Evolutionary conservation across 2,329 filamentous ascomycete species (phyloP), one percentile per base, ranked within the genome.

Genomic region (Curvularia lunata): DNA sequence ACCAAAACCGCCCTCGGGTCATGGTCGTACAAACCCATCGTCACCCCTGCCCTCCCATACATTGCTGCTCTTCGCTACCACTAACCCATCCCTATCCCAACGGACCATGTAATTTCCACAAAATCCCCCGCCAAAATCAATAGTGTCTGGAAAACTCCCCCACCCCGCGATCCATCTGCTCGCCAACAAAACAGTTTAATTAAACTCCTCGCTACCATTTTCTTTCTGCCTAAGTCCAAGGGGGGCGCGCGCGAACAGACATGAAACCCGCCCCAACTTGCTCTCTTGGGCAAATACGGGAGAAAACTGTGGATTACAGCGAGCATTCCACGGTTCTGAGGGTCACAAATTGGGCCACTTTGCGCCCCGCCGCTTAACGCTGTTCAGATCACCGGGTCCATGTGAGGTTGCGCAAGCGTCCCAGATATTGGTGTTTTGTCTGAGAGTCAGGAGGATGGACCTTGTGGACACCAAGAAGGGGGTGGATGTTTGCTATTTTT

Each of bases 301-400:
- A 30, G 41, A 58, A 58, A 58, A 49, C 46, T 21, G 55, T 58
- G 51, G 55, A 58, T 58, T 58, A 13, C 46, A 28, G 55, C 12
- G 27, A 23, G 25, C 19, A 38, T 46, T 54, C 41, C 45, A 54
- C 51, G 55, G 51, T 58, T 54, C 51, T 2, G 46, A 50, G 19
- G 13, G 34, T 37, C 34, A 37, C 12, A 18, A 37, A 8, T 5
- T 37, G 34, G 28, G 25, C 16, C 34, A 18, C 34, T 16, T 37
- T 37, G n/a, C 34, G 28, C 6, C 34, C 34, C 34, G 34, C 34
- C 34, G 16, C 34, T 37, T 37, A 37, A 37, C 16, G 34, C 34
- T 37, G 34, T 37, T 37, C 34, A 30, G 30, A 48, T 34, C 45
- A 48, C 45, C 25, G 18, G 28, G 13, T 34, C 19, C 30, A 30